phyloP scores from a whole-genome alignment of 176 grass and related monocot species.

The Raddia guianensis region DNA sequence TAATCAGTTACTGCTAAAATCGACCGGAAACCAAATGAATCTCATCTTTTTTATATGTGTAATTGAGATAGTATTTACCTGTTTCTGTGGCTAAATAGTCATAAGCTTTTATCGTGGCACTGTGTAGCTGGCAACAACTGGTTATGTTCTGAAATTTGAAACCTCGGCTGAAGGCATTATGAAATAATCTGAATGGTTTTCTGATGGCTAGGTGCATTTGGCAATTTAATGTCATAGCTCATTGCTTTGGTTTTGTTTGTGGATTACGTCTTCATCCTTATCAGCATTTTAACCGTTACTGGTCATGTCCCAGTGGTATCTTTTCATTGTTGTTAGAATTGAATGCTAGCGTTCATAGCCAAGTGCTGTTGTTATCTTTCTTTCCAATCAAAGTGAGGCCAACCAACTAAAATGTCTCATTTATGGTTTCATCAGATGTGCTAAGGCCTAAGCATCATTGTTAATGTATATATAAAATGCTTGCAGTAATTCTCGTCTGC shows the following conservation, averaged over 20 bases:
- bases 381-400: neutral
- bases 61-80: neutral
- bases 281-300: neutral
- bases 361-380: neutral
- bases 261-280: neutral
- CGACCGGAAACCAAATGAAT: neutral
- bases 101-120: neutral
- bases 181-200: neutral
- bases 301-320: neutral
- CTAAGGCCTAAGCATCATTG: neutral
- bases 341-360: conserved; percentile 4
- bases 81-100: neutral
- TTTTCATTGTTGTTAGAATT: neutral
- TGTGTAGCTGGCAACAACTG: neutral
- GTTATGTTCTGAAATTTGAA: neutral
- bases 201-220: conserved; percentile 7
- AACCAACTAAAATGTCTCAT: neutral
- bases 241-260: neutral
- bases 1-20: neutral
- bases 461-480: conserved; percentile 26
- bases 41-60: neutral
- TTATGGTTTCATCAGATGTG: neutral
- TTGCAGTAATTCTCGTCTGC: conserved; percentile 17
- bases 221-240: neutral
- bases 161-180: neutral